Evolutionary conservation across 768 basidiomycete genomes (phyloP), one percentile per base, ranked within the genome.

Genomic region (Tylopilus sp.): DNA sequence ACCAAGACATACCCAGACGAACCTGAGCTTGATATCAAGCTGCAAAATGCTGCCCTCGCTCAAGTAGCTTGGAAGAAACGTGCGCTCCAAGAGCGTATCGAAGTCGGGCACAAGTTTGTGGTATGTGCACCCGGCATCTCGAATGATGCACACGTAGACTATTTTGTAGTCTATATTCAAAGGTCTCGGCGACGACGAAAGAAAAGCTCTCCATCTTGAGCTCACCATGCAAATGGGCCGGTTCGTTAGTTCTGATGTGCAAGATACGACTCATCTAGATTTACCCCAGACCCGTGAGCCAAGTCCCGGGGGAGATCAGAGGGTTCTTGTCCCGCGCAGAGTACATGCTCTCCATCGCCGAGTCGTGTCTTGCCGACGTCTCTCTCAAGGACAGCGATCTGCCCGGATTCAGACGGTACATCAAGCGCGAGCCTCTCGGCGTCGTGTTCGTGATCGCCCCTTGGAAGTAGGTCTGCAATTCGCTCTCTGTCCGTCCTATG

Each of bases 171-270:
- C 76, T 15, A 79, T 76, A 51, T 82, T 83, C 53, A 75, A 72
- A 56, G 67, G 67, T 5, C 69, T 63, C 17, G 50, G 49, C 22
- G 69, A 70, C 8, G 80, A 87, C 17, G 80, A 88, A 26, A 79
- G 91, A 17, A 48, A 60, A 30, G 28, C 49, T 21, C 52, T 64
- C 13, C 81, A 83, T 0, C 62, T 79, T 28, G 94, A 98, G 59
- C 73, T 98, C 47, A 85, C 92, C 1, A 58, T 84, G 47, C 91
- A 97, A 71, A 98, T 99, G 88, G 95, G 95, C 33, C 75, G 93
- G 91, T 91, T 53, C 57, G 82, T 69, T 42, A 35, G 5, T 3
- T 44, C 22, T 30, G 22, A 36, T 33, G 4, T 6, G 25, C 41
- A n/a, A 35, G 22, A 25, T 44, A 35, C 28, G 12, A 23, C 44